These are phyloP conservation scores for Hypoxylon cercidicola DNA, from an alignment of 495 filamentous ascomycete species.

Conservation along the genomic window DNA sequence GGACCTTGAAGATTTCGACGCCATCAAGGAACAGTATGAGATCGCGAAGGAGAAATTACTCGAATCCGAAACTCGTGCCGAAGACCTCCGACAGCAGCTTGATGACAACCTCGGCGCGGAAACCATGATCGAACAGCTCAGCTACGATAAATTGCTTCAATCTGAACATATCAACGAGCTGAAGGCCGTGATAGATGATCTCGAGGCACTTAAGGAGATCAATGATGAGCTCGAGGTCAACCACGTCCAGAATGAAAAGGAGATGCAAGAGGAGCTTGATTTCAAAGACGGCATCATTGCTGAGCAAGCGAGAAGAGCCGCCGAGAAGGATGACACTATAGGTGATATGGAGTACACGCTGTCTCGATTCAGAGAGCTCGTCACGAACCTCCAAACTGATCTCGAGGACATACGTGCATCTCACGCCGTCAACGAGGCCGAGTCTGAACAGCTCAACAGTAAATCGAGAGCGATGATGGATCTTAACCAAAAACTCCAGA, in stretches of 20 bases:
- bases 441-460: conserved; percentile 84
- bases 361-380: conserved; percentile 85
- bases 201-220: conserved; percentile 88
- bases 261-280: conserved; percentile 93
- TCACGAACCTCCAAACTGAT: conserved; percentile 85
- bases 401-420: conserved; percentile 91
- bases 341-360: conserved; percentile 92
- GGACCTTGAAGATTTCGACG: conserved; percentile 77
- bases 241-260: conserved; percentile 89
- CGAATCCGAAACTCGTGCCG: conserved; percentile 77
- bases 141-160: conserved; percentile 82
- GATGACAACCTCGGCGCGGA: conserved; percentile 88
- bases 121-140: conserved; percentile 91
- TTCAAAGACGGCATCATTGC: conserved; percentile 78
- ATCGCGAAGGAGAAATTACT: conserved; percentile 75
- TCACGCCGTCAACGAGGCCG: conserved; percentile 89
- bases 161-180: conserved; percentile 86
- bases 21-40: conserved; percentile 76
- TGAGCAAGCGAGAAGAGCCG: conserved; percentile 74
- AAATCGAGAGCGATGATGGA: conserved; percentile 95
- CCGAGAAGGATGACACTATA: conserved; percentile 76
- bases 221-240: conserved; percentile 95
- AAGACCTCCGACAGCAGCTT: conserved; percentile 89
- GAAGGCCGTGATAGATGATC: conserved; percentile 79
- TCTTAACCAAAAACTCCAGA: conserved; percentile 91